Base-by-base conservation (phyloP, 345 rosid genomes). In the Salix suchowensis region DNA sequence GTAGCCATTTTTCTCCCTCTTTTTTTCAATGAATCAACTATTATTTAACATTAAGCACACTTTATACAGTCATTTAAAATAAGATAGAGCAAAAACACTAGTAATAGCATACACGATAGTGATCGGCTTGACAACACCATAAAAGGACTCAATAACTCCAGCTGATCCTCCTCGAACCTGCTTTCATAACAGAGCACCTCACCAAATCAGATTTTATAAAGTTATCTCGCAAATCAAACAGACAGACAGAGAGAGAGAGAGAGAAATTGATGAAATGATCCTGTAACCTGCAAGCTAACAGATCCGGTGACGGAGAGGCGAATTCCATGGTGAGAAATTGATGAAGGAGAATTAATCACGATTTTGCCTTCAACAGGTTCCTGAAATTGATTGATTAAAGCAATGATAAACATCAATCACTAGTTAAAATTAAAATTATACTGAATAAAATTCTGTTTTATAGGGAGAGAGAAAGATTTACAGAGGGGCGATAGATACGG, bases 161-260 rank as follows among this genome's bases (percentile, higher is more conserved):
- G 97, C 97, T 30, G 98, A 86, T 74, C 97, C 97, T 86, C 98
- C 93, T 30, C 97, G 91, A 78, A 91, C 88, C 98, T 94, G 75
- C 26, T 40, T 40, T 40, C 44, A 40, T 79, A 73, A 58, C 64
- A 55, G 6, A 62, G 34, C 26, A 12, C 73, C 67, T 2, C 26
- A 37, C 77, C 24, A 67, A 72, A 32, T 44, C 34, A 44, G 34
- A 32, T 32, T 32, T 32, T 32, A 32, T 32, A 32, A 32, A 32
- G 34, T 32, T 32, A 4, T 32, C 34, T 32, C 34, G 34, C 34
- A 32, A 32, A 32, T 32, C 28, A n/a, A 21, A 44, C 28, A 58
- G 19, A 19, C 11, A 40, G 23, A 39, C 0, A 32, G 34, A 21
- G 19, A 8, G 21, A 21, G 32, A 26, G 36, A 14, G 13, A 73